Evolutionary conservation across 768 basidiomycete species (phyloP), one percentile per base, ranked within the genome.

Genomic region (Psilocybe cyanescens): DNA sequence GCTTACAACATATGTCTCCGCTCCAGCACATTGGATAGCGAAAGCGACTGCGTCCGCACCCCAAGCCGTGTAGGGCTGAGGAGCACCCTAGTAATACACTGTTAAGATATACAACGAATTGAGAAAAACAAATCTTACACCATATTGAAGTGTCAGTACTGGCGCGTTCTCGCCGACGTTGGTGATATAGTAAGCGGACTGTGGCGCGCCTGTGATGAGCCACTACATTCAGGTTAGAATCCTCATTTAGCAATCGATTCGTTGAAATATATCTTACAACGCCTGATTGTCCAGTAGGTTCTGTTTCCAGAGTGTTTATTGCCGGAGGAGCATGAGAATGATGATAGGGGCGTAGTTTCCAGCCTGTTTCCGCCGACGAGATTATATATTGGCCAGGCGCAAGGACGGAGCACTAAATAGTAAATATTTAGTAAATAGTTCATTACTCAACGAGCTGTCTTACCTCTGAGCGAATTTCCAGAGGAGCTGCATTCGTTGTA

Each of bases 1-100:
- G 33, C 58, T 6, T 52, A 59, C 58, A n/a, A 59, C 50, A 30
- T 59, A 59, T 14, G 49, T 59, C 4, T 50, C 58, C 30, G 29
- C 24, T 12, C 58, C 58, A 30, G 58, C 58, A 19, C 58, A 59
- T 28, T 59, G 58, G 6, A 59, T 59, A 2, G 58, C 58, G 37
- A 59, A 59, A 3, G 58, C 58, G 9, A 59, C 49, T 0, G 57
- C 19, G 12, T 6, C 17, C 5, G 12, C 58, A 9, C 35, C 50
- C 5, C n/a, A 33, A 1, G 37, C 11, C 9, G 58, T 59, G 41
- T 59, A 59, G 9, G 58, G 58, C 28, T 59, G 58, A 14, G 56
- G 56, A 17, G 45, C 29, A 6, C 56, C 56, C 56, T 57, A 29
- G 33, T 24, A 24, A 24, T 24, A 24, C 24, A 24, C 24, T 24